A percentile compares a stretch with the other conserved stretches of the same genome.
These are phyloP conservation scores for Auricularia heimuer DNA, from an alignment of 768 basidiomycete genomes.

Conservation along the genomic window DNA sequence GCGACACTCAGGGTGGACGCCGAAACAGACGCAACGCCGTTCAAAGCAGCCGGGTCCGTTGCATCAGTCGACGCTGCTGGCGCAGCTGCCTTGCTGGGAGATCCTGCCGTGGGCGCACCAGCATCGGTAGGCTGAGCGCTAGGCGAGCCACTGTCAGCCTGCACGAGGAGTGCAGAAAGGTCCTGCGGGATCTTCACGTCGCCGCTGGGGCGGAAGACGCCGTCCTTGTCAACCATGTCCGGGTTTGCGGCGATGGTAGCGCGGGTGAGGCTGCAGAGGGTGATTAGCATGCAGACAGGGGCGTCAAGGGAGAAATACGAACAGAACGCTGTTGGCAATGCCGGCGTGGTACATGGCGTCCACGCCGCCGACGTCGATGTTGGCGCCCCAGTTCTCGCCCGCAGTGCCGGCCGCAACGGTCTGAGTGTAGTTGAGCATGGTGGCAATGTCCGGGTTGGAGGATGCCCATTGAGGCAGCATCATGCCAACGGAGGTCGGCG, in stretches of 20 bases:
- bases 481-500: constrained; percentile 33
- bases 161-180: constrained; percentile 36
- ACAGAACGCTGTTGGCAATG: constrained; percentile 49
- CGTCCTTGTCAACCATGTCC: constrained; percentile 41
- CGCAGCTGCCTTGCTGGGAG: neutral
- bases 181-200: constrained; percentile 52
- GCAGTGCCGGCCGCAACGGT: constrained; percentile 39
- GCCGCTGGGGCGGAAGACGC: constrained; percentile 36
- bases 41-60: constrained; percentile 17
- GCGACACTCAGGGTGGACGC: constrained; percentile 43
- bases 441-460: constrained; percentile 45
- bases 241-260: constrained; percentile 38
- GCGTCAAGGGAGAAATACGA: constrained; percentile 8
- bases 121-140: too few relatives aligned
- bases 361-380: constrained; percentile 46
- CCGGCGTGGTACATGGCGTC: constrained; percentile 35
- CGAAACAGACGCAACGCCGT: constrained; percentile 37
- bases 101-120: too few relatives aligned
- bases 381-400: constrained; percentile 52
- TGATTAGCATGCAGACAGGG: neutral
- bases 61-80: constrained; percentile 13
- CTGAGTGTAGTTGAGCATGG: constrained; percentile 43
- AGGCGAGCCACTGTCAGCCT: constrained; percentile 15
- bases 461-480: constrained; percentile 35
- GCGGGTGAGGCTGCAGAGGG: constrained; percentile 28